phyloP scores from a whole-genome alignment of 495 filamentous ascomycete species.

The Podospora pseudoanserina region DNA sequence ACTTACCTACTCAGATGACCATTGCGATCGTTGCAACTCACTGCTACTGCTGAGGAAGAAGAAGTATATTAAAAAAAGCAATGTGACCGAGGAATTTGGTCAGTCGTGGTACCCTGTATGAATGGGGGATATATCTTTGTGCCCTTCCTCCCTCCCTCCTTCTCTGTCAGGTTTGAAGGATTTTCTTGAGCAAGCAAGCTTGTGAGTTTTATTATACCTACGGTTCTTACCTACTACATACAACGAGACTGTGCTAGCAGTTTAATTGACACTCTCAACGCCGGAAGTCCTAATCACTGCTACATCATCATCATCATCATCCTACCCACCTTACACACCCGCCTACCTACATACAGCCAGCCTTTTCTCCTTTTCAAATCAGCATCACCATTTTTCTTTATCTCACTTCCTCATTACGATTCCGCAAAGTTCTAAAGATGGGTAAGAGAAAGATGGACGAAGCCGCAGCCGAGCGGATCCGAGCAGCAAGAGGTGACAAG shows the following conservation, averaged over 20 bases:
- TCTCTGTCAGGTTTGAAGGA: not conserved
- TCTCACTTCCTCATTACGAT: too few relatives aligned
- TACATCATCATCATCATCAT: too few relatives aligned
- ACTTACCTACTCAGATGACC: not conserved
- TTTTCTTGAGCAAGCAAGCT: not conserved
- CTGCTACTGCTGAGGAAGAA: not conserved
- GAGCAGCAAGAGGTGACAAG: constrained; percentile 38
- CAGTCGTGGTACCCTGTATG: not conserved
- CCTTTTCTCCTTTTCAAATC: not conserved
- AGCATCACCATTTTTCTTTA: not conserved
- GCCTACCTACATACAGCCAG: too few relatives aligned
- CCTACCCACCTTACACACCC: too few relatives aligned
- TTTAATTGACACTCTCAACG: too few relatives aligned
- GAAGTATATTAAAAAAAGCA: not conserved
- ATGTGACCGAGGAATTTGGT: not conserved
- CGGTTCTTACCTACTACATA: not conserved
- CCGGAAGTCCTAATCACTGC: too few relatives aligned
- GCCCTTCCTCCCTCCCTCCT: not conserved
- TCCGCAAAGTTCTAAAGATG: constrained; percentile 23
- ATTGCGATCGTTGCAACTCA: not conserved
- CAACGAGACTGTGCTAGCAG: not conserved
- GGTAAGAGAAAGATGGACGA: constrained; percentile 44
- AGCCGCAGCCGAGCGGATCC: constrained; percentile 44
- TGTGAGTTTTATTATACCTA: not conserved
- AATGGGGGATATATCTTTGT: not conserved